Conservation (phyloP, 2,329 filamentous ascomycete species). For the Fusarium sp. region DNA sequence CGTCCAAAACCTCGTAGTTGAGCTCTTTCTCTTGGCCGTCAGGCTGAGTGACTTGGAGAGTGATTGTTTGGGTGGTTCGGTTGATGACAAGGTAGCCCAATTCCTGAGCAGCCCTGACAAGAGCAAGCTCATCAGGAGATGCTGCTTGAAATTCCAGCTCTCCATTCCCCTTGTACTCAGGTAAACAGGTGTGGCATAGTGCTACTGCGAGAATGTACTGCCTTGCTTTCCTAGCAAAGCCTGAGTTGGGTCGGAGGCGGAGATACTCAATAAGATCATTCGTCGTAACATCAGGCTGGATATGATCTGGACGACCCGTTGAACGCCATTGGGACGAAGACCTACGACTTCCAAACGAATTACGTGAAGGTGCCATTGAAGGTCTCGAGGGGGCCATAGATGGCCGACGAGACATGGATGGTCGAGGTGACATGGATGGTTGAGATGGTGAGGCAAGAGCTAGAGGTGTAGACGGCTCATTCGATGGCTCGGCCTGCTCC, state of each 20-base stretch:
- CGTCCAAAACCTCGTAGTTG: constrained; percentile 82
- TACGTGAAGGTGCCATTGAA: constrained; percentile 47
- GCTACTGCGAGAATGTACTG: constrained; percentile 88
- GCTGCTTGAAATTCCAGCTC: constrained; percentile 86
- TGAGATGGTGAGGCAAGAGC: constrained; percentile 48
- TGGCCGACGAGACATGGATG: constrained; percentile 38
- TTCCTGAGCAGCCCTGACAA: constrained; percentile 87
- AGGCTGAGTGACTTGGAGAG: constrained; percentile 58
- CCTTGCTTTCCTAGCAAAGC: constrained; percentile 82
- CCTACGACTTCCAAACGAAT: constrained; percentile 52
- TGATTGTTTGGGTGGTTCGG: constrained; percentile 77
- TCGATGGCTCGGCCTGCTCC: constrained; percentile 34
- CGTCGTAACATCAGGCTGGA: constrained; percentile 72
- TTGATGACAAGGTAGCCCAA: constrained; percentile 83
- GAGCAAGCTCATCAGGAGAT: constrained; percentile 88
- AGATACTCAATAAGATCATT: constrained; percentile 83
- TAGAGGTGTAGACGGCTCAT: constrained; percentile 21
- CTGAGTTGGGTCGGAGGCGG: constrained; percentile 77
- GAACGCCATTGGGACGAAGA: constrained; percentile 65
- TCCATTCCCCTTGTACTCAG: constrained; percentile 76
- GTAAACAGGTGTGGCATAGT: constrained; percentile 90
- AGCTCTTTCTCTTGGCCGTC: constrained; percentile 63
- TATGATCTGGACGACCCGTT: constrained; percentile 60
- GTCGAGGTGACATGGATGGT: constrained; percentile 47
- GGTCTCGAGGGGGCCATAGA: constrained; percentile 48